Evolutionary conservation across 345 rosid species (phyloP).

Genomic region (Arabis hirsuta): DNA sequence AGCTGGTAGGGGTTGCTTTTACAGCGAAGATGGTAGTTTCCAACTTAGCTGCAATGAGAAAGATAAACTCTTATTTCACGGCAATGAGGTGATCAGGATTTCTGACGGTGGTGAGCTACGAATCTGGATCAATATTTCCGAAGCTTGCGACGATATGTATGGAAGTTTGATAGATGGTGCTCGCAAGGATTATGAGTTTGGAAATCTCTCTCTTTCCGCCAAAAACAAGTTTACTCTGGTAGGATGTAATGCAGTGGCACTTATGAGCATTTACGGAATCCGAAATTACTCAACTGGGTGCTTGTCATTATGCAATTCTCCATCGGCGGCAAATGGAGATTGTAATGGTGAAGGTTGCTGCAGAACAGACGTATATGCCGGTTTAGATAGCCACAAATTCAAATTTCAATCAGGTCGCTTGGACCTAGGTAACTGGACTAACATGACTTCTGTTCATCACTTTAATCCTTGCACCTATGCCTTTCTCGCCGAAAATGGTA

Average conservation of each 20-base stretch:
- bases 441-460: not conserved
- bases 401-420: not conserved
- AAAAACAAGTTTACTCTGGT: constrained; percentile 35
- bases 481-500: constrained; percentile 37
- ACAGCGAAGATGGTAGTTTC: too few relatives aligned
- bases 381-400: too few relatives aligned
- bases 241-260: constrained; percentile 38
- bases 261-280: accelerated
- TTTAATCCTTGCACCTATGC: constrained; percentile 43
- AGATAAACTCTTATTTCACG: too few relatives aligned
- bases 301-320: not conserved
- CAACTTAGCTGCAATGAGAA: too few relatives aligned
- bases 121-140: too few relatives aligned
- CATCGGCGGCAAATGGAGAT: not conserved
- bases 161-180: too few relatives aligned
- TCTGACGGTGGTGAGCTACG: too few relatives aligned
- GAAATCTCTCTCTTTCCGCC: not conserved
- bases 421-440: constrained; percentile 21
- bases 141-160: too few relatives aligned
- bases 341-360: constrained; percentile 49
- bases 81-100: too few relatives aligned
- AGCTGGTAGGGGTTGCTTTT: too few relatives aligned
- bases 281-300: not conserved
- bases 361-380: not conserved
- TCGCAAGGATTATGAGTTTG: too few relatives aligned